Evolutionary conservation across 441 rosid genomes (phyloP).

Genomic region (Sinapis alba): DNA sequence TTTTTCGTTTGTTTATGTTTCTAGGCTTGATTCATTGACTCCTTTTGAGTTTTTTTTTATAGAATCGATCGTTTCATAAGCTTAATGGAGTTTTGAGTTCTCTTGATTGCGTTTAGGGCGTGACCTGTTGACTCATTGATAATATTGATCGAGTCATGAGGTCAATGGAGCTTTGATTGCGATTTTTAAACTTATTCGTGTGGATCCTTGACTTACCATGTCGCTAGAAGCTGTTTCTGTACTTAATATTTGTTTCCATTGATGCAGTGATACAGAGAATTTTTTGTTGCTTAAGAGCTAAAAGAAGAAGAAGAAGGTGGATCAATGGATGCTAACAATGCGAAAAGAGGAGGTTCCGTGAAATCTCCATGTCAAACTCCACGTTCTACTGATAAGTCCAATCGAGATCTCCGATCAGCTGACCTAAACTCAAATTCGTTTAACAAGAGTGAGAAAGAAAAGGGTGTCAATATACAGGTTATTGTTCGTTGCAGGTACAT

Average conservation of each 20-base stretch:
- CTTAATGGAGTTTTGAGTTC: neutral
- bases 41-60: no score
- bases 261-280: neutral
- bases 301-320: neutral
- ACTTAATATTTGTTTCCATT: neutral
- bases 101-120: neutral
- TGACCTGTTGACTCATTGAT: neutral
- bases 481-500: slow-evolving; percentile 92
- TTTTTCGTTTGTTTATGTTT: neutral
- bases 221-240: neutral
- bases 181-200: neutral
- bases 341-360: slow-evolving; percentile 61
- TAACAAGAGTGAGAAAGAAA: slow-evolving; percentile 79
- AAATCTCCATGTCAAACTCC: slow-evolving; percentile 92
- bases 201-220: neutral
- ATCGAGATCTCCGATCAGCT: slow-evolving; percentile 73
- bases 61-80: neutral
- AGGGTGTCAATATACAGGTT: slow-evolving; percentile 97
- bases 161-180: slow-evolving; percentile 23
- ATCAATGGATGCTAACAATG: slow-evolving; percentile 68
- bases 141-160: neutral
- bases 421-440: slow-evolving; percentile 66
- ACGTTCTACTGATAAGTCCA: slow-evolving; percentile 78
- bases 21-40: slow-evolving; percentile 14
- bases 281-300: neutral